Base-by-base conservation (phyloP, 1,284 basidiomycete species). In the Caloboletus firmus region DNA sequence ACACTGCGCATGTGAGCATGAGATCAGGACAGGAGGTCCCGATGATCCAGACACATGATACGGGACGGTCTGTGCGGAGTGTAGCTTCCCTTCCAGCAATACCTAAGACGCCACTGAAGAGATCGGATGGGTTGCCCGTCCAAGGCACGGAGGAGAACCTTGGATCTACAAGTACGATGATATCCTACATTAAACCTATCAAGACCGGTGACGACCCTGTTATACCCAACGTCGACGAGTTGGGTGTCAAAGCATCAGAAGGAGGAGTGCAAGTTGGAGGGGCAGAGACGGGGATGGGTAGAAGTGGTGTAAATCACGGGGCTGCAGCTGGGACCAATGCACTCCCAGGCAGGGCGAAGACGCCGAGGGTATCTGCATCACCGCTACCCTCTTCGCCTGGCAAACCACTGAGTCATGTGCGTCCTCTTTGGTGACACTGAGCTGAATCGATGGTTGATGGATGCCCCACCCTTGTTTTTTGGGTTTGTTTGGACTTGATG, bases 371-470 rank as follows among this genome's bases (percentile, higher is more conserved):
- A 41, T 55, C 66, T 4, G 58, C 62, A 56, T 60, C 73, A 51
- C 68, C 76, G 49, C 67, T 76, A 59, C 76, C 79, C 53, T 64
- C 72, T 26, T 74, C 78, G 51, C 71, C 78, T 54, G 78, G 80
- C 60, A 83, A 82, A 68, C 83, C 87, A 61, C 73, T 90, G 75
- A 84, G 80, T 74, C 89, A 91, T 84, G 88, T 91, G 82, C 85
- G 88, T 91, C 80, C 79, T 76, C 80, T 83, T 78, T 76, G 84
- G 83, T 82, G 76, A 84, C 80, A 74, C 50, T 68, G 49, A 62
- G 60, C 45, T 65, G 44, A 58, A 66, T 58, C 54, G 54, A 67
- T 71, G 70, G 69, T 69, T 69, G 62, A 69, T 67, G 66, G 68
- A 57, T 53, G 26, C 43, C 32, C 35, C 36, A 7, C 41, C 30